phyloP scores from a whole-genome alignment of 352 stramenopile species.

The Globisporangium sylvaticum region DNA sequence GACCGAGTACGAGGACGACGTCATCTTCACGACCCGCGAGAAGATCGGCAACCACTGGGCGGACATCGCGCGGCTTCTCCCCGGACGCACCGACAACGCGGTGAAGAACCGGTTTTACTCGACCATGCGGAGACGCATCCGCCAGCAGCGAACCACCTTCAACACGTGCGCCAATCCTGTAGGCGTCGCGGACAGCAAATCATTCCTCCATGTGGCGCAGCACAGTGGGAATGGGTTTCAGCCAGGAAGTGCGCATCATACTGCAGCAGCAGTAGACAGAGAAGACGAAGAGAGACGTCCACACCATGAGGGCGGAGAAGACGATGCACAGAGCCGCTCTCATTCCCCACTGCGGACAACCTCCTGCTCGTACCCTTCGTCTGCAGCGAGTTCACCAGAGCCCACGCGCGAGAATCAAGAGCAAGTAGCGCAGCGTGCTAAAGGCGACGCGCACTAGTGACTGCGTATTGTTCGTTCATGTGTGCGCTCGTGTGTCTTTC shows the following conservation, averaged over 20 bases:
- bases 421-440: neutral
- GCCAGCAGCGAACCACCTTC: constrained; percentile 35
- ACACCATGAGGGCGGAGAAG: neutral
- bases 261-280: neutral
- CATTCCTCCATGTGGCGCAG: neutral
- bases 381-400: neutral
- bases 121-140: constrained; percentile 62
- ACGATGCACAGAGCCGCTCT: neutral
- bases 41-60: constrained; percentile 95
- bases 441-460: neutral
- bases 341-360: neutral
- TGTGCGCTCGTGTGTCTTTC: too few species aligned
- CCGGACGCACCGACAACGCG: constrained; percentile 93
- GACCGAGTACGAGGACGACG: constrained; percentile 90
- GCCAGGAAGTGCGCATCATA: neutral
- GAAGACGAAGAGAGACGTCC: neutral
- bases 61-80: constrained; percentile 94
- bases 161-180: neutral
- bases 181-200: neutral
- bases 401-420: neutral
- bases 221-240: neutral
- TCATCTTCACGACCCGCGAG: constrained; percentile 75
- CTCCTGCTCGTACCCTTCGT: neutral
- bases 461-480: neutral
- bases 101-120: constrained; percentile 96